Conservation (phyloP, 495 filamentous ascomycete genomes). For the Chaetomidium leptoderma region DNA sequence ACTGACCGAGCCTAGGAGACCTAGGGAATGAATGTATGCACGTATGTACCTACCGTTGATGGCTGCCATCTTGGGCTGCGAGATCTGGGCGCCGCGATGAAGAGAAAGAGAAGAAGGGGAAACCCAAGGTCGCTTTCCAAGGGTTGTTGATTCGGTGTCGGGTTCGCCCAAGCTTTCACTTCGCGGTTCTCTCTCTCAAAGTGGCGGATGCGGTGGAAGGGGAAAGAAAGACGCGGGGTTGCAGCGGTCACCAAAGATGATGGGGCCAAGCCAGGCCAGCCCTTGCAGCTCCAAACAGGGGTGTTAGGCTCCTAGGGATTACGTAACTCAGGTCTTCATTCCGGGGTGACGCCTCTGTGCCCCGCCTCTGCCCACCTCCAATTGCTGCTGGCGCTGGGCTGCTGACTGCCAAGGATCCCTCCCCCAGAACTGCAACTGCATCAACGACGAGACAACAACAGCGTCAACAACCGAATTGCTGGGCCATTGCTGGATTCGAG, state of each 20-base stretch:
- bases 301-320: conserved; percentile 10
- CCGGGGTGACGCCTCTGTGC: background rate
- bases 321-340: conserved; percentile 12
- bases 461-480: conserved; percentile 4
- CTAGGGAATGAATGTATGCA: too few species aligned
- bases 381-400: background rate
- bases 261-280: conserved; percentile 2
- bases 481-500: conserved; percentile 2
- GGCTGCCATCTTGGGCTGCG: conserved; percentile 24
- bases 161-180: conserved; percentile 9
- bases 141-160: background rate
- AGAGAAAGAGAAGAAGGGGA: background rate
- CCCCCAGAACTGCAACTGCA: background rate
- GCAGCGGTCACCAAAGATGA: background rate
- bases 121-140: background rate
- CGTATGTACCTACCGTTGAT: conserved; percentile 28
- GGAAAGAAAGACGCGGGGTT: conserved; percentile 26
- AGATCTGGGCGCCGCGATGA: background rate
- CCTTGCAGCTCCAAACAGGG: background rate
- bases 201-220: conserved; percentile 23
- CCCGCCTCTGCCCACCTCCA: conserved; percentile 4
- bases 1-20: background rate
- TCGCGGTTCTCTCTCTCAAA: conserved; percentile 3
- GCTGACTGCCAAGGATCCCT: conserved; percentile 7
- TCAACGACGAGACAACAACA: background rate